These are phyloP conservation scores for Xylaria cubensis DNA, from an alignment of 495 filamentous ascomycete species.

Conservation along the genomic window DNA sequence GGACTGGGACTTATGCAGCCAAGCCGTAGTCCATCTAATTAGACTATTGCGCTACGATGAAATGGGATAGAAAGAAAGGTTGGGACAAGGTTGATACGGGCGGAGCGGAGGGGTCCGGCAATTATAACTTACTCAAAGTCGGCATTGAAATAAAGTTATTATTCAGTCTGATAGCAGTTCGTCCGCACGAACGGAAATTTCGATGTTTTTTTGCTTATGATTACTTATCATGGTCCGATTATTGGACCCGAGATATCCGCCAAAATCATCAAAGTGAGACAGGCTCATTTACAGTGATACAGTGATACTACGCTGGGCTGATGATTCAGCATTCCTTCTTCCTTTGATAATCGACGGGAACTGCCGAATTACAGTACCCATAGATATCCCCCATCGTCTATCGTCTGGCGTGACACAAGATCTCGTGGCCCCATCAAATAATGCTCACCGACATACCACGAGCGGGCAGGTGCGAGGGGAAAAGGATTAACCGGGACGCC, in stretches of 20 bases:
- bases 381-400: neutral
- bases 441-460: neutral
- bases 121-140: neutral
- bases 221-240: neutral
- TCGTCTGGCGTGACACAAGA: neutral
- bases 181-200: neutral
- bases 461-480: neutral
- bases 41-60: slow-evolving; percentile 2
- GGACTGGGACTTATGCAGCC: neutral
- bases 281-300: neutral
- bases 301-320: slow-evolving; percentile 6
- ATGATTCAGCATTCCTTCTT: neutral
- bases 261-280: slow-evolving; percentile 7
- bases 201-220: neutral
- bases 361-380: neutral
- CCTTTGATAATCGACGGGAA: neutral
- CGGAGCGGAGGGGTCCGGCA: neutral
- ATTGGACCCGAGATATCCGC: neutral
- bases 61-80: neutral
- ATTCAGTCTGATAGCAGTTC: neutral
- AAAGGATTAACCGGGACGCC: neutral
- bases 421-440: neutral
- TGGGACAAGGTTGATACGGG: neutral
- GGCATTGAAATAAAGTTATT: neutral
- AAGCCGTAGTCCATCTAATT: neutral